Percentiles rank a stretch among this genome's conserved stretches.
Conservation (phyloP, 306 rosid genomes). For the Vigna radiata region DNA sequence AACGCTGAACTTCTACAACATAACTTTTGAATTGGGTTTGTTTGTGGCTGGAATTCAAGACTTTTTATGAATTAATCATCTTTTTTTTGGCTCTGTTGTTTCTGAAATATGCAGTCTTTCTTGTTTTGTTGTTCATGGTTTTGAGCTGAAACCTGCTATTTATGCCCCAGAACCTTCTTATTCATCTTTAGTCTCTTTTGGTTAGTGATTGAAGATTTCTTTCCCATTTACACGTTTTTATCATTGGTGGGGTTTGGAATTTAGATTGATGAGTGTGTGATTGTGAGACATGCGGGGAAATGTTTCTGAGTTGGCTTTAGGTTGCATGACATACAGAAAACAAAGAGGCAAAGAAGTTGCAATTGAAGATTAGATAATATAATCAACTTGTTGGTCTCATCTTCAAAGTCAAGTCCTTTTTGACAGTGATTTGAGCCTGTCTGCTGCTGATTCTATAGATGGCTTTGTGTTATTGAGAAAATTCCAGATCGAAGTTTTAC, state of each 20-base stretch:
- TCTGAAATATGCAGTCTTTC: not conserved
- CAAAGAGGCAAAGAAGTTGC: slow-evolving; percentile 7
- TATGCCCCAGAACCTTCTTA: not conserved
- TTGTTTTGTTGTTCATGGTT: not conserved
- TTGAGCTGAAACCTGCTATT: slow-evolving; percentile 6
- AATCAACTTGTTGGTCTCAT: slow-evolving; percentile 33
- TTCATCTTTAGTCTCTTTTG: not conserved
- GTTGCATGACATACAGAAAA: slow-evolving; percentile 9
- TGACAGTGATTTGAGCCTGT: slow-evolving; percentile 2
- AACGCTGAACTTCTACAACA: not conserved
- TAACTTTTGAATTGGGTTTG: not conserved
- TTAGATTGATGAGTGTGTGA: slow-evolving; percentile 2
- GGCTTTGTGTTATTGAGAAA: slow-evolving; percentile 12
- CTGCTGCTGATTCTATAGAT: not conserved
- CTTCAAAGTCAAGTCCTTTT: not conserved
- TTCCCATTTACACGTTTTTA: not conserved
- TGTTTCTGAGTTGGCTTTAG: slow-evolving; percentile 10
- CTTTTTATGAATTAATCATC: not conserved
- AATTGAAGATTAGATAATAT: slow-evolving; percentile 12
- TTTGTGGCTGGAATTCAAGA: slow-evolving; percentile 3
- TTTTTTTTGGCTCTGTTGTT: not conserved
- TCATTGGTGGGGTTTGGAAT: slow-evolving; percentile 25
- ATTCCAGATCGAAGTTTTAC: not conserved
- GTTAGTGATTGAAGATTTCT: slow-evolving; percentile 9
- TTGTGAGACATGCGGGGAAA: not conserved